A percentile compares a stretch with the other conserved stretches of the same genome.
These are phyloP conservation scores for Gloeophyllum trabeum DNA, from an alignment of 768 basidiomycete species.

Conservation along the genomic window DNA sequence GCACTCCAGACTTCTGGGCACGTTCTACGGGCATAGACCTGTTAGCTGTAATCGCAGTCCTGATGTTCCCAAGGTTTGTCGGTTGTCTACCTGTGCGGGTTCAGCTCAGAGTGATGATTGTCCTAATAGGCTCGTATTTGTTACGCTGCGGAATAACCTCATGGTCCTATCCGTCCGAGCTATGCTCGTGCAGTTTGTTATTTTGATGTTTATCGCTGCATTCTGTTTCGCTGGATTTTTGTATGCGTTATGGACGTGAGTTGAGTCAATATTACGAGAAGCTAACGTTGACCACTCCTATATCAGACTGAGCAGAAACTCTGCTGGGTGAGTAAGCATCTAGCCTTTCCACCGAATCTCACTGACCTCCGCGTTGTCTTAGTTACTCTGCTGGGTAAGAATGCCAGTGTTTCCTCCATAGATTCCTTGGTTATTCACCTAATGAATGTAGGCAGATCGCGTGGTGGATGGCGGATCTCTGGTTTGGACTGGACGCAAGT, in stretches of 20 bases:
- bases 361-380: constrained; percentile 1
- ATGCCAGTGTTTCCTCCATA: not conserved
- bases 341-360: not conserved
- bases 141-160: constrained; percentile 71
- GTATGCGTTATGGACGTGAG: constrained; percentile 90
- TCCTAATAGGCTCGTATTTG: constrained; percentile 69
- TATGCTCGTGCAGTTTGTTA: constrained; percentile 84
- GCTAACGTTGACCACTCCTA: not conserved
- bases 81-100: not conserved
- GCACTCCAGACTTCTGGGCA: constrained; percentile 46
- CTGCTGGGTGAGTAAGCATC: constrained; percentile 33
- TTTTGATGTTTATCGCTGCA: constrained; percentile 75
- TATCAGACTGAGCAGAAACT: constrained; percentile 48
- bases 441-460: constrained; percentile 57
- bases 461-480: constrained; percentile 93
- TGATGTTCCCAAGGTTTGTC: constrained; percentile 76
- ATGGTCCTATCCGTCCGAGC: constrained; percentile 80
- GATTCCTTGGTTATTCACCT: too few species aligned
- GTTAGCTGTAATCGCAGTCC: constrained; percentile 79
- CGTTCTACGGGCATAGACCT: constrained; percentile 65
- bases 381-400: constrained; percentile 25
- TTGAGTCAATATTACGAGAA: constrained; percentile 10
- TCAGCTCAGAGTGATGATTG: not conserved
- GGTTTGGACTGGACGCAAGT: constrained; percentile 90
- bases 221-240: constrained; percentile 91